Evolutionary conservation across 495 filamentous ascomycete species (phyloP), one percentile per base, ranked within the genome.

Genomic region (Darksidea phi): DNA sequence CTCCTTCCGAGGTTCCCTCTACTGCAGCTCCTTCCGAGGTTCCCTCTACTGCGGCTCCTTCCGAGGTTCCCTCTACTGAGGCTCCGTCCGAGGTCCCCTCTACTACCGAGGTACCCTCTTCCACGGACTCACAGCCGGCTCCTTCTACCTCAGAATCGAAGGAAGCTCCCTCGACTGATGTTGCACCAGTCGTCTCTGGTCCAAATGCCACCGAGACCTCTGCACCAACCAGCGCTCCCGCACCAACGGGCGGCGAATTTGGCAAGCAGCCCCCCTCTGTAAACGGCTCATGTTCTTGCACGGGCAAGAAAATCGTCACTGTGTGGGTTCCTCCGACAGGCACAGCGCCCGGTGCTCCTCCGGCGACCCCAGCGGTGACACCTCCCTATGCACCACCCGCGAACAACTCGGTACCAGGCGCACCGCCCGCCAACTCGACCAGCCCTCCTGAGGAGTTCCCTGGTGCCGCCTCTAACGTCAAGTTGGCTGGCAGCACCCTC

Each of bases 361-460:
- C 41, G 41, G 41, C 41, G 41, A 15, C 41, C 41, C 41, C 41
- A 15, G 13, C 13, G 4, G 28, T 32, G 2, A 32, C 17, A 21
- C 32, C 36, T 41, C 12, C 51, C 6, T 15, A 28, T 41, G 7
- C 23, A 11, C 18, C 52, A 18, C 24, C 28, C 21, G 24, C 47
- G 6, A 51, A 41, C 37, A 34, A 15, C 12, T 49, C 55, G 24
- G 55, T 37, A 1, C 55, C 55, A 10, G 28, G 17, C 46, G 21
- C 8, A 24, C 55, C 58, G 25, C 58, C 58, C 4, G 37, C 37
- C 23, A 60, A 46, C 34, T 21, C 57, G 18, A 61, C 59, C 24
- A 49, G 24, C 6, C 34, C 15, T 4, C 50, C 59, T 5, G 42
- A 41, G 12, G 18, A 37, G 13, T 62, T 62, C 46, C 54, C 59